Percentiles rank a stretch among this genome's conserved stretches.
These are phyloP conservation scores for Dictyostelium firmibasis DNA, from an alignment of 78 protist genomes.

Conservation along the genomic window DNA sequence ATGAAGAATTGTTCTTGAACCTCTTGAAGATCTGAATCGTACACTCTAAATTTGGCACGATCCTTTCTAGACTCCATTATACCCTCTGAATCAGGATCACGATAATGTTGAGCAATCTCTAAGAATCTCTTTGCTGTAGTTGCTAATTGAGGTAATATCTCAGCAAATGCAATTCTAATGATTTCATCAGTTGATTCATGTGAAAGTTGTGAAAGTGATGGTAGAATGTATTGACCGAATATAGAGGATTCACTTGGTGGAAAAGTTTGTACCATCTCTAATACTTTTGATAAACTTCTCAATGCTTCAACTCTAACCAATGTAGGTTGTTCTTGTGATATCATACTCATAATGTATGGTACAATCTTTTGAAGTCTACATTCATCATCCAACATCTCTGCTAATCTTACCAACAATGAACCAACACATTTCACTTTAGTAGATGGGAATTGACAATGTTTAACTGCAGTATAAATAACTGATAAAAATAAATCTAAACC, in stretches of 20 bases:
- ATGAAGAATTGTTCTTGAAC: conserved; percentile 74
- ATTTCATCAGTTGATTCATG: conserved; percentile 46
- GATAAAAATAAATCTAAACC: conserved; percentile 68
- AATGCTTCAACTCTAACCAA: conserved; percentile 69
- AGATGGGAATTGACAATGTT: conserved; percentile 40
- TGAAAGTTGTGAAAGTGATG: conserved; percentile 52
- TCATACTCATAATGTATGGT: conserved; percentile 78
- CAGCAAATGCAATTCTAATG: conserved; percentile 77
- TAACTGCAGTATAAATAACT: conserved; percentile 11
- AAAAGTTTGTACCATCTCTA: conserved; percentile 74
- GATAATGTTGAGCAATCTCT: conserved; percentile 71
- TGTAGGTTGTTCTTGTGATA: conserved; percentile 18
- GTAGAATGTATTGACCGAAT: conserved; percentile 76
- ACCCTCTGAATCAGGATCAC: conserved; percentile 62
- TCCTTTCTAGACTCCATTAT: conserved; percentile 48
- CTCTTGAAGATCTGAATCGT: conserved; percentile 64
- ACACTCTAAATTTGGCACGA: conserved; percentile 38
- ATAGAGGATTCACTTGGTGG: conserved; percentile 79
- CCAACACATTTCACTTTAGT: conserved; percentile 72
- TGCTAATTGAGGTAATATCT: conserved; percentile 69
- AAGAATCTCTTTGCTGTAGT: conserved; percentile 71
- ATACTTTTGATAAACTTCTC: conserved; percentile 58
- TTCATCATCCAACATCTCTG: conserved; percentile 70
- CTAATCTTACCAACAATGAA: conserved; percentile 20
- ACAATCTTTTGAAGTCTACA: conserved; percentile 73